phyloP scores from a whole-genome alignment of 441 rosid species.

The Daphne laureola region DNA sequence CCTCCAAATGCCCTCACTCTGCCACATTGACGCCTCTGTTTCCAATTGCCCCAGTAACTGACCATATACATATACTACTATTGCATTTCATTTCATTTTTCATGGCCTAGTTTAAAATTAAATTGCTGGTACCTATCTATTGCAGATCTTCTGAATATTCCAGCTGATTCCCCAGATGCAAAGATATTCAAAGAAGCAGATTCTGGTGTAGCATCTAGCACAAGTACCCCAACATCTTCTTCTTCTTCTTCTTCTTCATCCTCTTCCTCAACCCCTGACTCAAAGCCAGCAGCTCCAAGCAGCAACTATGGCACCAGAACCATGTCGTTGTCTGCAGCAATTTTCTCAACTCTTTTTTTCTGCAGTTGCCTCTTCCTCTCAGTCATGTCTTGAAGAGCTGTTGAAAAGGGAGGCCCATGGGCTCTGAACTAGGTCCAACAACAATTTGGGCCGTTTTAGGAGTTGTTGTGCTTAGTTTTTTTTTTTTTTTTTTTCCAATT shows the following conservation, averaged over 20 bases:
- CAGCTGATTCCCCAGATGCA: conserved; percentile 33
- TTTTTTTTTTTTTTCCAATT: too few relatives aligned
- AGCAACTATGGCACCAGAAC: conserved; percentile 16
- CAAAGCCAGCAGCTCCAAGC: conserved; percentile 19
- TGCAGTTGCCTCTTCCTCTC: conserved; percentile 13
- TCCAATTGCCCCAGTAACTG: conserved; percentile 32
- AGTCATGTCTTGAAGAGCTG: too few relatives aligned
- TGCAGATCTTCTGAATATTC: conserved; percentile 23
- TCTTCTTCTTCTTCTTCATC: conserved; percentile 19
- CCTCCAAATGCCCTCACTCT: conserved; percentile 40
- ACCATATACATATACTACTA: background rate
- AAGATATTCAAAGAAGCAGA: conserved; percentile 32
- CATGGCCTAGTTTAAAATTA: background rate
- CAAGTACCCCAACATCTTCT: conserved; percentile 12
- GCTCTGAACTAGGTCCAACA: too few relatives aligned
- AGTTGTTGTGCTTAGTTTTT: too few relatives aligned
- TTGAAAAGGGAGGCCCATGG: too few relatives aligned
- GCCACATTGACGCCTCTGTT: conserved; percentile 36
- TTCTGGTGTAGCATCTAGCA: conserved; percentile 11
- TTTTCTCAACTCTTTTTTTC: conserved; percentile 12
- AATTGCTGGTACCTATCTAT: background rate
- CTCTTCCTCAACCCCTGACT: conserved; percentile 13
- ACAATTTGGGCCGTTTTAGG: too few relatives aligned
- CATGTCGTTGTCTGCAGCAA: conserved; percentile 9
- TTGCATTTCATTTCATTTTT: background rate